Percentiles rank a stretch among this genome's conserved stretches.
These are phyloP conservation scores for Aspergillus olivimuriae DNA, from an alignment of 495 filamentous ascomycete species.

Conservation along the genomic window DNA sequence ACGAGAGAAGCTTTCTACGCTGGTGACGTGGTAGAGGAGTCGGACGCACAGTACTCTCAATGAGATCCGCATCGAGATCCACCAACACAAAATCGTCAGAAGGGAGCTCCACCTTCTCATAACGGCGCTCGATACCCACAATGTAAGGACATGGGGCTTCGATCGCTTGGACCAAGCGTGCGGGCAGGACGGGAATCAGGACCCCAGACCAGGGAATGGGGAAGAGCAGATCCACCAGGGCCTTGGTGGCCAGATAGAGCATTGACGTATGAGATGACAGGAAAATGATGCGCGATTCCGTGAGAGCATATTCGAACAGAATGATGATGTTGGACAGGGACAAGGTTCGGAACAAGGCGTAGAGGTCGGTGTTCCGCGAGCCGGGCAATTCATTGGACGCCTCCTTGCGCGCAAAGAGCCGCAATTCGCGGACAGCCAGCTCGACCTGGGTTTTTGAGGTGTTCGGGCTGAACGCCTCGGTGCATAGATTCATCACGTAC, in stretches of 20 bases:
- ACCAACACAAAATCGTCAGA: constrained; percentile 97
- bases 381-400: constrained; percentile 91
- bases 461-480: constrained; percentile 85
- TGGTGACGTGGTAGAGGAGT: constrained; percentile 78
- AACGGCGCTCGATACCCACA: constrained; percentile 87
- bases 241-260: constrained; percentile 85
- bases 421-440: constrained; percentile 80
- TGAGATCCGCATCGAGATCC: constrained; percentile 83
- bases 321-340: constrained; percentile 87
- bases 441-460: constrained; percentile 95
- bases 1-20: constrained; percentile 77
- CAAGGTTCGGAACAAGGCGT: constrained; percentile 82
- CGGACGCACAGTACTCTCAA: constrained; percentile 72
- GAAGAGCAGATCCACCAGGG: constrained; percentile 77
- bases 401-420: constrained; percentile 88
- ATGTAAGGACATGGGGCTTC: constrained; percentile 97
- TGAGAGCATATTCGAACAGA: constrained; percentile 87
- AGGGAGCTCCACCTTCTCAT: constrained; percentile 84
- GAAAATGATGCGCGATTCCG: constrained; percentile 93
- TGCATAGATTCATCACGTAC: constrained; percentile 97
- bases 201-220: constrained; percentile 89
- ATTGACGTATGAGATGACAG: constrained; percentile 93
- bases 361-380: constrained; percentile 86
- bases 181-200: constrained; percentile 86
- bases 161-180: constrained; percentile 77